These are phyloP conservation scores for Ampelocalamus luodianensis DNA, from an alignment of 176 grass and related monocot genomes.

Conservation along the genomic window DNA sequence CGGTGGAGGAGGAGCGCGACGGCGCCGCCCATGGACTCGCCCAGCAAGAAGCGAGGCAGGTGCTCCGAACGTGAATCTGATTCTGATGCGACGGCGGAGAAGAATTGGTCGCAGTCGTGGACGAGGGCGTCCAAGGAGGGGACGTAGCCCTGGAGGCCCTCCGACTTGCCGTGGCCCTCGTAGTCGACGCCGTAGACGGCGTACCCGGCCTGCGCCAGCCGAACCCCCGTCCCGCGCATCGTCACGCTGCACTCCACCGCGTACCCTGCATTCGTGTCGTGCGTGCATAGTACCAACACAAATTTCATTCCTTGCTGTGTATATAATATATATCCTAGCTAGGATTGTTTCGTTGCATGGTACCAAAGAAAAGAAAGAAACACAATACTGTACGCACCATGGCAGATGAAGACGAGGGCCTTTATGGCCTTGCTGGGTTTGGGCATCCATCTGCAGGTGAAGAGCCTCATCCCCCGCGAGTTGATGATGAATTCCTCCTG, in stretches of 20 bases:
- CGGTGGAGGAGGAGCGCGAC: slow-evolving; percentile 70
- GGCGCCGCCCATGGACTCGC: slow-evolving; percentile 90
- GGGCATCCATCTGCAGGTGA: slow-evolving; percentile 74
- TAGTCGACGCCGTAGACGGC: slow-evolving; percentile 77
- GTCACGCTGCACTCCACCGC: slow-evolving; percentile 88
- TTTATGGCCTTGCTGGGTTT: background rate
- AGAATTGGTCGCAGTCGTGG: slow-evolving; percentile 54
- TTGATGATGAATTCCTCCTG: slow-evolving; percentile 67
- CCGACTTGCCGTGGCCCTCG: slow-evolving; percentile 77
- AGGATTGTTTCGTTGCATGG: too few relatives aligned
- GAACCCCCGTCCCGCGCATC: slow-evolving; percentile 70
- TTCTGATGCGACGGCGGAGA: slow-evolving; percentile 24
- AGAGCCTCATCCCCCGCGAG: slow-evolving; percentile 59
- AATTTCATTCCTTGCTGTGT: too few relatives aligned
- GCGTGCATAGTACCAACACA: too few relatives aligned
- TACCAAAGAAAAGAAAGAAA: too few relatives aligned
- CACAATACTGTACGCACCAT: slow-evolving; percentile 34
- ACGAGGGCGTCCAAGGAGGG: slow-evolving; percentile 56
- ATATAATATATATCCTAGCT: too few relatives aligned
- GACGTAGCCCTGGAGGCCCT: slow-evolving; percentile 75
- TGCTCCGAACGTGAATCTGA: too few relatives aligned
- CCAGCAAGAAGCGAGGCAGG: slow-evolving; percentile 47
- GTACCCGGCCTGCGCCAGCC: slow-evolving; percentile 65
- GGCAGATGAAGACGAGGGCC: slow-evolving; percentile 79
- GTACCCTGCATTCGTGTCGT: slow-evolving; percentile 50